Percentiles rank a stretch among this genome's conserved stretches.
These are phyloP conservation scores for Kwoniella botswanensis DNA, from an alignment of 768 basidiomycete species.

Conservation along the genomic window DNA sequence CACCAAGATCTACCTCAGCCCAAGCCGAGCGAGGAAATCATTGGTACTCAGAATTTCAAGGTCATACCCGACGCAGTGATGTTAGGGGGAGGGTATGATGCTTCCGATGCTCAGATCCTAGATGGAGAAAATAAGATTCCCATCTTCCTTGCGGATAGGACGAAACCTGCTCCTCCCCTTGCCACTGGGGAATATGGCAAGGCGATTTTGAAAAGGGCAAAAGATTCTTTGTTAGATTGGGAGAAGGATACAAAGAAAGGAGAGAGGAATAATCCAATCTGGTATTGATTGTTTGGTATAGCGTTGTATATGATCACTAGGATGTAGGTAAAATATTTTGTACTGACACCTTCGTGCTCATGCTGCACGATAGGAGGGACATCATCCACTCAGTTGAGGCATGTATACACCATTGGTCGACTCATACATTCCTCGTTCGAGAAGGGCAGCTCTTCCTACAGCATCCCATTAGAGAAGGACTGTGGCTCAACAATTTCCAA, in stretches of 20 bases:
- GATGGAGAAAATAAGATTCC: constrained; percentile 1
- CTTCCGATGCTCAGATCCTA: not conserved
- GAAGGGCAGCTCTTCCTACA: no score
- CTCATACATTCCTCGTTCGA: no score
- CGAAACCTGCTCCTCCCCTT: not conserved
- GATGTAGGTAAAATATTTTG: not conserved
- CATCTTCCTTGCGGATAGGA: not conserved
- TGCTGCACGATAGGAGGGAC: no score
- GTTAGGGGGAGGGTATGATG: not conserved
- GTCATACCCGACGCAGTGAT: not conserved
- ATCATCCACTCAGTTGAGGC: no score
- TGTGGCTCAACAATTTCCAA: no score
- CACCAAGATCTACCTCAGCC: not conserved
- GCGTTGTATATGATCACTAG: not conserved
- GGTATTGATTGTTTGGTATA: not conserved
- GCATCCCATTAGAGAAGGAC: no score
- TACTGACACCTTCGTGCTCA: no score
- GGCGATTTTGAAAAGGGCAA: constrained; percentile 2
- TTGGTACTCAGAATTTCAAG: not conserved
- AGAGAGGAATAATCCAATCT: not conserved
- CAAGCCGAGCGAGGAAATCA: not conserved
- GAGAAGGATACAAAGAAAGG: not conserved
- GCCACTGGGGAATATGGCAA: not conserved
- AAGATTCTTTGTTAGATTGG: not conserved
- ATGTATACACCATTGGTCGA: no score